These are phyloP conservation scores for Rhynchospora breviuscula DNA, from an alignment of 176 grass and related monocot genomes.

Conservation along the genomic window DNA sequence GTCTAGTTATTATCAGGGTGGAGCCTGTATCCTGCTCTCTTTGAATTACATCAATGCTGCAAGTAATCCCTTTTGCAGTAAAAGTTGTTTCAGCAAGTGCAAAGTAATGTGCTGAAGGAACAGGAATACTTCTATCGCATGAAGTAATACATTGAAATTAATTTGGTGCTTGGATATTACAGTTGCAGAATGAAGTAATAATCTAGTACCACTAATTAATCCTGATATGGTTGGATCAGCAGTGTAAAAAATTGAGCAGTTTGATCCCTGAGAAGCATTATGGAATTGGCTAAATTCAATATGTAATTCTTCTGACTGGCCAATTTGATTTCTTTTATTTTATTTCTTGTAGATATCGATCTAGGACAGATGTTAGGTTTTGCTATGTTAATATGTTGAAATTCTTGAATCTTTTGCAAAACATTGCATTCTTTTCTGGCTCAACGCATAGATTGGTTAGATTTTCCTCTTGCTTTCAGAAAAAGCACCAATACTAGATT, in stretches of 20 bases:
- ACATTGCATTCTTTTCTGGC: neutral
- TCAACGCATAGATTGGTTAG: neutral
- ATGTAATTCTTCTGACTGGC: neutral
- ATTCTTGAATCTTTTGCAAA: neutral
- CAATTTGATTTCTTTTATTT: neutral
- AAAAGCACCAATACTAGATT: neutral
- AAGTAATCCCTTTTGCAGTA: neutral
- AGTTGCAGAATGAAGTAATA: neutral
- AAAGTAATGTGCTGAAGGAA: neutral
- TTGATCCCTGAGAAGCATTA: neutral
- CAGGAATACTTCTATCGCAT: neutral
- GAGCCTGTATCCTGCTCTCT: neutral
- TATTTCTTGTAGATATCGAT: neutral
- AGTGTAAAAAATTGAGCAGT: neutral
- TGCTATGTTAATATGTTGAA: neutral
- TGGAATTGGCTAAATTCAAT: neutral
- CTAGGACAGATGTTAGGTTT: neutral
- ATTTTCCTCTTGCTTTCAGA: neutral
- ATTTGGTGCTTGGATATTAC: neutral
- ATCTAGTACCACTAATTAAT: conserved; percentile 1
- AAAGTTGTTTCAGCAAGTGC: neutral
- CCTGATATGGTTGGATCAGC: neutral
- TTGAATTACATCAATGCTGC: neutral
- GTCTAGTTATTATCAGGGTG: neutral
- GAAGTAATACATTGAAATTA: neutral